A percentile compares a stretch with the other conserved stretches of the same genome.
These are phyloP conservation scores for Claviceps fusiformis DNA, from an alignment of 2,329 filamentous ascomycete genomes.

Conservation along the genomic window DNA sequence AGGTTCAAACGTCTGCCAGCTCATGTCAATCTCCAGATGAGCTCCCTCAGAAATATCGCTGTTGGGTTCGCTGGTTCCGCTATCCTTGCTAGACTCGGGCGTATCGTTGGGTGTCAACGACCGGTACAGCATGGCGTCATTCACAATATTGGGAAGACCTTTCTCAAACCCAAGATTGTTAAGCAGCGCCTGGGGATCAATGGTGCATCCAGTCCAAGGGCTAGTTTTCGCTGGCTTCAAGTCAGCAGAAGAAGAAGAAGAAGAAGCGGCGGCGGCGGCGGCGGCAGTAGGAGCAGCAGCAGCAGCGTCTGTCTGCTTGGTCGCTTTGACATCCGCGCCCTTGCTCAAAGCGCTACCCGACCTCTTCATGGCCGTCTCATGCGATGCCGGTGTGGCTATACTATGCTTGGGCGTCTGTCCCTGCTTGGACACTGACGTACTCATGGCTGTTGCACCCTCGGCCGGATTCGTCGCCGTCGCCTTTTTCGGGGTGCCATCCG, in stretches of 20 bases:
- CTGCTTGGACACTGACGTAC: constrained; percentile 30
- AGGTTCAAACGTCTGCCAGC: constrained; percentile 36
- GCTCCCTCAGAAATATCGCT: constrained; percentile 47
- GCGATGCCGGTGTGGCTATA: constrained; percentile 36
- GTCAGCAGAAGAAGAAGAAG: neutral
- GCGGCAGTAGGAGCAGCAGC: neutral
- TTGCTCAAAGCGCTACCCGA: constrained; percentile 33
- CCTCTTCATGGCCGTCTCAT: constrained; percentile 36
- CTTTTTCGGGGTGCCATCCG: constrained; percentile 30
- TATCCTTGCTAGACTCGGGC: constrained; percentile 50
- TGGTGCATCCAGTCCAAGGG: constrained; percentile 28
- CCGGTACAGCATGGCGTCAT: constrained; percentile 39
- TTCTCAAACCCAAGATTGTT: constrained; percentile 21
- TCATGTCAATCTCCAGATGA: constrained; percentile 37
- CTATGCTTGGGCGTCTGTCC: constrained; percentile 31
- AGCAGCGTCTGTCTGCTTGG: constrained; percentile 11
- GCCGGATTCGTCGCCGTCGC: constrained; percentile 14
- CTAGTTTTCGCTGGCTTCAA: constrained; percentile 8
- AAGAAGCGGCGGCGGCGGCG: neutral
- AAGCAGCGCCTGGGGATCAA: constrained; percentile 34
- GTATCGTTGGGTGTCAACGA: constrained; percentile 49
- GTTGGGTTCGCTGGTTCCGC: constrained; percentile 43
- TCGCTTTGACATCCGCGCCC: constrained; percentile 21
- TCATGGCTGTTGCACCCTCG: constrained; percentile 24
- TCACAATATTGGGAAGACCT: constrained; percentile 30